phyloP scores from a whole-genome alignment of 2,329 filamentous ascomycete species.

The Albophoma yamanashiensis region DNA sequence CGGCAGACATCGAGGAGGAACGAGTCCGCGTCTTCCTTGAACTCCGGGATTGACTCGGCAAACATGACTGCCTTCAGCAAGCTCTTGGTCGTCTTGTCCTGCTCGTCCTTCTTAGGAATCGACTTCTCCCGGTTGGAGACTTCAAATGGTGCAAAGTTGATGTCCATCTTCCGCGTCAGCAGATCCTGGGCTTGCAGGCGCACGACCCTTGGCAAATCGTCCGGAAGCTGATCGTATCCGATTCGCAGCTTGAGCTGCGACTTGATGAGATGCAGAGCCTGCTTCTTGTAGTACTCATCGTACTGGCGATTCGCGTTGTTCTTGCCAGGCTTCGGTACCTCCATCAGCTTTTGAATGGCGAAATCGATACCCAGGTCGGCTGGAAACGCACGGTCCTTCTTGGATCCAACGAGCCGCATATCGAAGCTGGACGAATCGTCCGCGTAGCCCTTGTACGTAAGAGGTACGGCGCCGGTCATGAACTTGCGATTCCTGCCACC shows the following conservation, averaged over 20 bases:
- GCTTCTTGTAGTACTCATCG: constrained; percentile 84
- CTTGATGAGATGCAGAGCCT: constrained; percentile 80
- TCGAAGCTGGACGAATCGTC: constrained; percentile 86
- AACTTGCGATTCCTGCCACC: constrained; percentile 94
- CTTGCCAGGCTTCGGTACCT: constrained; percentile 56
- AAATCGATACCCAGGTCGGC: constrained; percentile 78
- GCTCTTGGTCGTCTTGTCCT: constrained; percentile 74
- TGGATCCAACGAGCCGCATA: constrained; percentile 78
- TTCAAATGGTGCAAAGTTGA: constrained; percentile 60
- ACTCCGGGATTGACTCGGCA: constrained; percentile 70
- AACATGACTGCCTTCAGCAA: constrained; percentile 83
- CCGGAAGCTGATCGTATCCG: constrained; percentile 76
- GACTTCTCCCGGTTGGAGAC: constrained; percentile 72
- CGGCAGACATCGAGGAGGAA: constrained; percentile 75
- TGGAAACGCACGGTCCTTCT: constrained; percentile 80
- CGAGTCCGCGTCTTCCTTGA: constrained; percentile 63
- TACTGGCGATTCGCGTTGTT: constrained; percentile 45
- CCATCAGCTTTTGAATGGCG: constrained; percentile 79
- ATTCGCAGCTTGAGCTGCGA: constrained; percentile 85
- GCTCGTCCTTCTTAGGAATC: constrained; percentile 73
- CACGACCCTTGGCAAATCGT: constrained; percentile 76
- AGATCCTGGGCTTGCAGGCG: constrained; percentile 86
- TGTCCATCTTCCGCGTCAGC: constrained; percentile 58
- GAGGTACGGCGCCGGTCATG: constrained; percentile 77
- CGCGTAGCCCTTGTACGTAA: constrained; percentile 73